These are phyloP conservation scores for Hymenoscyphus occultus DNA, from an alignment of 2,329 filamentous ascomycete genomes.

Conservation along the genomic window DNA sequence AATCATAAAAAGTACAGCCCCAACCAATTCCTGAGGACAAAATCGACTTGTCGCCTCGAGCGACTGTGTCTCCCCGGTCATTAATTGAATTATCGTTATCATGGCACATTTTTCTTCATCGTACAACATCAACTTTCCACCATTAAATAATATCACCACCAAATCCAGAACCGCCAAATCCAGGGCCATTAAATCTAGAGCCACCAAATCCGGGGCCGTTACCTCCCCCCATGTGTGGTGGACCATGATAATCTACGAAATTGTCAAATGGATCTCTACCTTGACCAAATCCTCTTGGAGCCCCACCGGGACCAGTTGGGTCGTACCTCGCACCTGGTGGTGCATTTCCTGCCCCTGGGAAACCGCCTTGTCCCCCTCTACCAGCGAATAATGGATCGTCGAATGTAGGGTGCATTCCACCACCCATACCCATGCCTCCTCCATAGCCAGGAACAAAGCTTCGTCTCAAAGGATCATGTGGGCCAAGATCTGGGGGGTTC, in stretches of 20 bases:
- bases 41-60: background rate
- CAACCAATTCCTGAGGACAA: background rate
- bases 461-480: constrained; percentile 74
- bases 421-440: constrained; percentile 54
- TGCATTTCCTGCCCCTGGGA: constrained; percentile 56
- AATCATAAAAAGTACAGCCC: background rate
- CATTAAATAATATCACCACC: background rate
- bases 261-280: background rate
- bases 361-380: constrained; percentile 45
- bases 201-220: background rate
- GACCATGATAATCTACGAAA: background rate
- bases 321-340: constrained; percentile 93
- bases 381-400: constrained; percentile 83
- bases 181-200: background rate
- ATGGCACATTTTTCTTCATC: constrained; percentile 8
- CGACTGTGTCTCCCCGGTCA: background rate
- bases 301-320: constrained; percentile 70
- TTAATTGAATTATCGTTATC: background rate
- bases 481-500: constrained; percentile 81
- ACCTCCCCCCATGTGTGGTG: background rate
- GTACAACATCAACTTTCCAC: constrained; percentile 49
- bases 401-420: constrained; percentile 95
- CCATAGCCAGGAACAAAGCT: constrained; percentile 59
- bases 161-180: constrained; percentile 1
- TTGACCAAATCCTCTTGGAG: constrained; percentile 41